A percentile compares a stretch with the other conserved stretches of the same genome.
Conservation (phyloP, 192 early-diverging fungal species). For the Backusella liffmaniae region DNA sequence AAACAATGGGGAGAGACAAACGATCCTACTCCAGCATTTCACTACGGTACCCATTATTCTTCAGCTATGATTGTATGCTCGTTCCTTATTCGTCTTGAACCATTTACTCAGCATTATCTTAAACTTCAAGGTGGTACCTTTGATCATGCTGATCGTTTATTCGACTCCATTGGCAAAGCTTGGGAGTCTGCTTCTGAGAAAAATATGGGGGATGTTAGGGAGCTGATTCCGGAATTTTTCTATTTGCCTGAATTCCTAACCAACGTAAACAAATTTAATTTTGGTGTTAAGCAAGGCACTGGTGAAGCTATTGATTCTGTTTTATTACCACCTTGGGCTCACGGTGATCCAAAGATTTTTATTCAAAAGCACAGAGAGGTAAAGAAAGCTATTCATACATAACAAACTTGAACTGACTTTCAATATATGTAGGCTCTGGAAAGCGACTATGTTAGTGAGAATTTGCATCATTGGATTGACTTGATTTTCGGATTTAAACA, state of each 20-base stretch:
- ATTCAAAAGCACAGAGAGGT: slow-evolving; percentile 76
- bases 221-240: slow-evolving; percentile 96
- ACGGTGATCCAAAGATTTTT: slow-evolving; percentile 68
- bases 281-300: slow-evolving; percentile 55
- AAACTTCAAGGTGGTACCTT: slow-evolving; percentile 79
- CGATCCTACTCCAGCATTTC: slow-evolving; percentile 69
- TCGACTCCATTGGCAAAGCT: slow-evolving; percentile 72
- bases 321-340: slow-evolving; percentile 84
- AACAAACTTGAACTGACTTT: not conserved
- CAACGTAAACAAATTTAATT: slow-evolving; percentile 70
- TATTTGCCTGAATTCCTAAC: slow-evolving; percentile 91
- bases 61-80: slow-evolving; percentile 89
- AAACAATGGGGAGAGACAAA: slow-evolving; percentile 53
- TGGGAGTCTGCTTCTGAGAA: slow-evolving; percentile 74
- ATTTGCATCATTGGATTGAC: slow-evolving; percentile 95
- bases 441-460: slow-evolving; percentile 83
- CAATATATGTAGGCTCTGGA: slow-evolving; percentile 54
- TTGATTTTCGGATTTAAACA: slow-evolving; percentile 97
- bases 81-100: slow-evolving; percentile 87
- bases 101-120: slow-evolving; percentile 81
- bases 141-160: slow-evolving; percentile 81
- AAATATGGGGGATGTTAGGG: slow-evolving; percentile 83
- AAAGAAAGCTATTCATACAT: not conserved
- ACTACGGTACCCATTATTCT: slow-evolving; percentile 97
- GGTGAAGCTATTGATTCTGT: slow-evolving; percentile 74